phyloP scores from a whole-genome alignment of 148 eudicot species.

The Vaccinium corymbosum region DNA sequence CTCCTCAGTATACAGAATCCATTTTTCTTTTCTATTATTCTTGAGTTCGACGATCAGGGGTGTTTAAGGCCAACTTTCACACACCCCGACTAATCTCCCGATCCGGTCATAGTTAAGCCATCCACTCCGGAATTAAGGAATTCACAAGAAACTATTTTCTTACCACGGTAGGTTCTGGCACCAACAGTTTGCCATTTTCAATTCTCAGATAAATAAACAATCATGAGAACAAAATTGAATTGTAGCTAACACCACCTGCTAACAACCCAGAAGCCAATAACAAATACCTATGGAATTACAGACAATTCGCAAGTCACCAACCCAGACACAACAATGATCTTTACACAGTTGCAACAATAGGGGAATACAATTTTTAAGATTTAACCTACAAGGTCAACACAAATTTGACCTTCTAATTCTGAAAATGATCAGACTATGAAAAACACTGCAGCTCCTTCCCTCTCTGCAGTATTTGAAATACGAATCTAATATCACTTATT shows the following conservation, averaged over 20 bases:
- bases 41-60: too few relatives aligned
- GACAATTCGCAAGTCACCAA: not conserved
- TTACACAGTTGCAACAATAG: not conserved
- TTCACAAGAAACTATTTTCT: too few relatives aligned
- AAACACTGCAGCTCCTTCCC: not conserved
- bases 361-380: not conserved
- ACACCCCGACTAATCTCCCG: too few relatives aligned
- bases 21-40: not conserved
- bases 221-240: not conserved
- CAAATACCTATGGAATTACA: not conserved
- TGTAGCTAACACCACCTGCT: too few relatives aligned
- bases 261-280: not conserved
- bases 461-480: not conserved
- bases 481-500: not conserved
- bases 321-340: not conserved
- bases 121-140: too few relatives aligned
- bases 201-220: not conserved
- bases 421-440: not conserved
- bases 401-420: not conserved
- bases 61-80: too few relatives aligned
- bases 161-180: too few relatives aligned
- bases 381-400: not conserved
- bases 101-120: too few relatives aligned
- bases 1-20: not conserved
- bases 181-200: too few relatives aligned